Conservation (phyloP, 176 grass and related monocot species). For the Zizania latifolia region DNA sequence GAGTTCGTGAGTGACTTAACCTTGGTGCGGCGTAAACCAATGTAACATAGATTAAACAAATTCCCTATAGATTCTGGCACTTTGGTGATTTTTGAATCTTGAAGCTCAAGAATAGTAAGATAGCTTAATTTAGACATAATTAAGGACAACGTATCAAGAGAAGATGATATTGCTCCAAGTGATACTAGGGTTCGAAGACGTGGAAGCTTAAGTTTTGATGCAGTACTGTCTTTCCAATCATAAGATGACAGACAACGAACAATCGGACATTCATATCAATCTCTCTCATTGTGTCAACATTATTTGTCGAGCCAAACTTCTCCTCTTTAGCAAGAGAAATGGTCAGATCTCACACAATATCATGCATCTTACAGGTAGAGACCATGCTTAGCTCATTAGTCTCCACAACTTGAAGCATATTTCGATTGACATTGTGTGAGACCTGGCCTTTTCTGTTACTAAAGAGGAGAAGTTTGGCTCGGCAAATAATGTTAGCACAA, state of each 20-base stretch:
- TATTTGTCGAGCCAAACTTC: constrained; percentile 5
- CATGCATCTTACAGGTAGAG: constrained; percentile 34
- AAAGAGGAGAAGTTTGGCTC: no score
- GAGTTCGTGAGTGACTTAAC: constrained; percentile 28
- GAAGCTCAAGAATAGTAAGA: constrained; percentile 30
- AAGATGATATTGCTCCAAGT: not conserved
- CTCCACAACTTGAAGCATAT: constrained; percentile 14
- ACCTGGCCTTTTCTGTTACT: no score
- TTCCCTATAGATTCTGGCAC: constrained; percentile 18
- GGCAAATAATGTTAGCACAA: no score
- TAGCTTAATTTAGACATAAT: constrained; percentile 2
- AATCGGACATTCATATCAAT: constrained; percentile 16
- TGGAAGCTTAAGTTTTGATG: not conserved
- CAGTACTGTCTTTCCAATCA: not conserved
- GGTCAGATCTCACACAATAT: constrained; percentile 28
- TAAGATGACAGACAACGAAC: constrained; percentile 16
- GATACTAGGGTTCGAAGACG: constrained; percentile 8
- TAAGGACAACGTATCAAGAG: not conserved
- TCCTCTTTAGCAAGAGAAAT: constrained; percentile 20
- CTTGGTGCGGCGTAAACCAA: constrained; percentile 36
- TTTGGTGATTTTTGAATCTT: constrained; percentile 28
- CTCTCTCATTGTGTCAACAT: not conserved
- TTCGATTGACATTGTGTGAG: no score
- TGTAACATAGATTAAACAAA: no score
- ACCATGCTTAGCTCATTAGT: constrained; percentile 24